Base-by-base conservation (phyloP, 306 rosid species). In the Parietaria judaica region DNA sequence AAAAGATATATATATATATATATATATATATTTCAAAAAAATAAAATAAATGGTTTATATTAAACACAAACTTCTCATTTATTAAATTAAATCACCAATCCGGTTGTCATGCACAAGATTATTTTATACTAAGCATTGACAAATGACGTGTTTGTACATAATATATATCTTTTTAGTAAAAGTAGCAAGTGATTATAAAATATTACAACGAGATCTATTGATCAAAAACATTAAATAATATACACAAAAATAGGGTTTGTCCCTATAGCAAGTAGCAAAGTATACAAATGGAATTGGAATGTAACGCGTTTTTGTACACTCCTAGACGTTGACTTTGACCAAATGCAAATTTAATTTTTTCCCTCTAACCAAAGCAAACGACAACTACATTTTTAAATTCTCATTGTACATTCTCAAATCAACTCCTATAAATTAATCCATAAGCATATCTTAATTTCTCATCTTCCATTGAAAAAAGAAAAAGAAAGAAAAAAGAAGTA, bases 221-320 rank as follows among this genome's bases (percentile, higher is more conserved):
- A 49, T 49, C 10, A 10, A 49, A 49, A n/a, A 49, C 45, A n/a
- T 49, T 49, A 49, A 49, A 7, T 49, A 49, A 10, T 49, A 11
- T 10, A 7, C 13, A 10, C 36, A 49, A 3, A 14, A 55, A 13
- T 48, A n/a, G 36, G 17, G 36, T 60, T 13, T 44, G 72, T 44
- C 66, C 15, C 15, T 3, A 4, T 2, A 2, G 6, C 46, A 16
- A 56, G 10, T 14, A 44, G 58, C 63, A 17, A 60, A 43, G 66
- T n/a, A 2, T 15, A 48, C 38, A 55, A 13, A 59, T 11, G 11
- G 14, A 53, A 60, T 46, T 11, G 11, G 14, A 53, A 60, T 46
- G 8, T 9, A 31, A 70, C 80, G 80, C 80, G 72, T 41, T 70
- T 62, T 66, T 36, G 55, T 36, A 51, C 12, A 51, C 51, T 37